These are phyloP conservation scores for Lycium ferocissimum DNA, from an alignment of 257 asterid genomes.

Conservation along the genomic window DNA sequence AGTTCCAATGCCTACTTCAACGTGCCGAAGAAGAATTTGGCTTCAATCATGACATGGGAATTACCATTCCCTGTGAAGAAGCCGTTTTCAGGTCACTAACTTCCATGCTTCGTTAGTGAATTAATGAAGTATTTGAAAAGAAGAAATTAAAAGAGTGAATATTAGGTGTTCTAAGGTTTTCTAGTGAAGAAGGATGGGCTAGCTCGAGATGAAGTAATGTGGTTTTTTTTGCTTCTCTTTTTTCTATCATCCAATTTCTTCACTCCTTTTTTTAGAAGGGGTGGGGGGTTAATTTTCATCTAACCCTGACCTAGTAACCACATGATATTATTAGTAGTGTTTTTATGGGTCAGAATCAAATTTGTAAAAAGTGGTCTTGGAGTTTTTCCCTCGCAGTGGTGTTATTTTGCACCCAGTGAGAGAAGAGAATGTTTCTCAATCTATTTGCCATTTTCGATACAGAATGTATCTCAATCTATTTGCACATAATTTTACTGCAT, in stretches of 20 bases:
- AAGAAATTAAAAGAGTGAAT: not conserved
- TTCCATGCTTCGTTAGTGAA: constrained; percentile 48
- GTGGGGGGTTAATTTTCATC: not conserved
- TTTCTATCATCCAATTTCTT: constrained; percentile 33
- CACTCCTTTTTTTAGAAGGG: not conserved
- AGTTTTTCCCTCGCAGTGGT: constrained; percentile 41
- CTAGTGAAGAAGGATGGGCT: constrained; percentile 31
- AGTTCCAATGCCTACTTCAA: constrained; percentile 51
- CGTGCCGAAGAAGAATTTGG: constrained; percentile 59
- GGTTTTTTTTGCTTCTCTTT: constrained; percentile 22
- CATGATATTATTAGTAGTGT: constrained; percentile 1
- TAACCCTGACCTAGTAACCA: constrained; percentile 33
- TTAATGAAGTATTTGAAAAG: not conserved
- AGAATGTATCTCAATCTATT: not conserved
- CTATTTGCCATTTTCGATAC: not conserved
- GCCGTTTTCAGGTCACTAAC: constrained; percentile 52
- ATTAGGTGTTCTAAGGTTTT: not conserved
- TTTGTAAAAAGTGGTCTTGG: not conserved
- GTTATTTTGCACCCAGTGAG: constrained; percentile 35
- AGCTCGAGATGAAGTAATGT: constrained; percentile 33
- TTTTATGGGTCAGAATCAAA: constrained; percentile 40
- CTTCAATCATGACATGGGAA: constrained; percentile 58
- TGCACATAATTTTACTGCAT: not conserved
- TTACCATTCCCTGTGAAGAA: constrained; percentile 58
- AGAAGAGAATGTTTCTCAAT: constrained; percentile 16